These are phyloP conservation scores for Cucurbita ficifolia DNA, from an alignment of 306 rosid genomes.

Conservation along the genomic window DNA sequence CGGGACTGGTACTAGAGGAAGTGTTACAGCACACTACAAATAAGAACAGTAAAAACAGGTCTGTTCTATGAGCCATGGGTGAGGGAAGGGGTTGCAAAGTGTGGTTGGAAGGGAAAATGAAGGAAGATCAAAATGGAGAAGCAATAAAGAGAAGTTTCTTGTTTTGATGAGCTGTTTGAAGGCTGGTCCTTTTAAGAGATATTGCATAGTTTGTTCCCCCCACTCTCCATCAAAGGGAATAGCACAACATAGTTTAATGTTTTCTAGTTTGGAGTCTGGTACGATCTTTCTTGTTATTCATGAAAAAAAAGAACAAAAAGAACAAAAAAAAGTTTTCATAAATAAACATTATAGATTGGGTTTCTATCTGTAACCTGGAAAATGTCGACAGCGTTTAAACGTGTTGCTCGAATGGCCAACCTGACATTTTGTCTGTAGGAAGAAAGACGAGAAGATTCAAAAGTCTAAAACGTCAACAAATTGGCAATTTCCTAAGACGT, in stretches of 20 bases:
- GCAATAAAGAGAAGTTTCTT: not conserved
- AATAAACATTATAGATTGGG: not conserved
- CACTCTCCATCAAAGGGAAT: not conserved
- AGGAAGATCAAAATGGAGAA: not conserved
- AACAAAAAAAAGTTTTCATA: not conserved
- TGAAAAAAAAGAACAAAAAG: not conserved
- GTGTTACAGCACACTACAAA: not conserved
- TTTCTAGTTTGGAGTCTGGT: constrained; percentile 2
- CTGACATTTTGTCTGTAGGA: not conserved
- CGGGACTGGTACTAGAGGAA: not conserved
- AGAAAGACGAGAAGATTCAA: not conserved
- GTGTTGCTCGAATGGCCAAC: not conserved
- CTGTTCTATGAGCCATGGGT: not conserved
- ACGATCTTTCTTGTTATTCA: not conserved
- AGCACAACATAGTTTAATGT: not conserved
- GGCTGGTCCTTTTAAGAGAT: not conserved
- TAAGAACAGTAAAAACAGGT: not conserved
- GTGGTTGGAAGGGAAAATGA: not conserved
- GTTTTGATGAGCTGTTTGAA: not conserved
- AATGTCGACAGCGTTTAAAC: not conserved
- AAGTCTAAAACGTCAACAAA: not conserved
- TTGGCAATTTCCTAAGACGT: not conserved
- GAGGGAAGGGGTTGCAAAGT: not conserved
- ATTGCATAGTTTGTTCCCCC: not conserved
- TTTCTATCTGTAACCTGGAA: not conserved